These are phyloP conservation scores for Pseudogymnoascus sp. DNA, from an alignment of 2,329 filamentous ascomycete species.

Conservation along the genomic window DNA sequence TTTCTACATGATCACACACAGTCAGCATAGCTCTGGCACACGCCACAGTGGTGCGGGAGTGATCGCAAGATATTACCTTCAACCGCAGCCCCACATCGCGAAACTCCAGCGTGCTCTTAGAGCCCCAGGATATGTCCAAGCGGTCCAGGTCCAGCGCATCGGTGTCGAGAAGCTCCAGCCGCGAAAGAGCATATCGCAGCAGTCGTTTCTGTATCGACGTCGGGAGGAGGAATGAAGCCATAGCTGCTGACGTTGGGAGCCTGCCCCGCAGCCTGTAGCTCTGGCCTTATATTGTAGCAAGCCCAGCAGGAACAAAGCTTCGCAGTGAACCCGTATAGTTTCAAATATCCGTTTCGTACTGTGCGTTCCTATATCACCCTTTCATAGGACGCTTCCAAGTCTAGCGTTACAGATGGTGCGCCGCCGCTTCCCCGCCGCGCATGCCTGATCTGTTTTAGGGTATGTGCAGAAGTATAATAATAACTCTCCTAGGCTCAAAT, in stretches of 20 bases:
- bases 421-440: constrained; percentile 1
- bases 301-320: not conserved
- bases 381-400: constrained; percentile 1
- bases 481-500: not conserved
- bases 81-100: constrained; percentile 76
- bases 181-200: constrained; percentile 75
- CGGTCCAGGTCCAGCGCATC: constrained; percentile 80
- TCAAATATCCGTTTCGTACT: not conserved
- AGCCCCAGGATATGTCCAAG: constrained; percentile 74
- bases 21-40: not conserved
- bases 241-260: constrained; percentile 12
- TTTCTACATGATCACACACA: constrained; percentile 49
- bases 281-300: not conserved
- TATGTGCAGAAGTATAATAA: not conserved
- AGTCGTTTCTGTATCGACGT: constrained; percentile 81
- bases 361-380: not conserved
- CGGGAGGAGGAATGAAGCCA: constrained; percentile 29
- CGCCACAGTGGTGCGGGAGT: not conserved
- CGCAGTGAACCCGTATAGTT: not conserved
- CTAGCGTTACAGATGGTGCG: constrained; percentile 4
- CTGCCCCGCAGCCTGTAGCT: constrained; percentile 2
- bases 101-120: constrained; percentile 75
- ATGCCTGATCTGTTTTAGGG: constrained; percentile 3
- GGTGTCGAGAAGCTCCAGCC: constrained; percentile 79
- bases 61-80: constrained; percentile 42